Evolutionary conservation across 2,329 filamentous ascomycete species (phyloP), one percentile per base, ranked within the genome.

Genomic region (Neocucurbitaria cava): DNA sequence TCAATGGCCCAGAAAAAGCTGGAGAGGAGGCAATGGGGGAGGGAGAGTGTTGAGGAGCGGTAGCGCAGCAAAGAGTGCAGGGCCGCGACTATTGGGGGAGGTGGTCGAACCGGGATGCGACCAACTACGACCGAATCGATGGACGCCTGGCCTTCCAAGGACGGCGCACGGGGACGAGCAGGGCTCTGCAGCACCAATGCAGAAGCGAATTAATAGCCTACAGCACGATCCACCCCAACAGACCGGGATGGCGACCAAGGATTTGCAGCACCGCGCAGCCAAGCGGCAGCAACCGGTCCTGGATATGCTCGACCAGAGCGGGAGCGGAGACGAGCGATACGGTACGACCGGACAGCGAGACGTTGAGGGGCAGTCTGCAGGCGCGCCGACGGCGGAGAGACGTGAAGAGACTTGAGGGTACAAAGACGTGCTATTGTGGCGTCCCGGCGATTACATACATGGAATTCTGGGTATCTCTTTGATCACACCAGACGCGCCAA

Each of bases 21-120:
- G 64, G 65, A 59, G 64, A 62, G 57, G 52, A 62, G 59, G 56
- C 56, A 60, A 47, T 41, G 46, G 46, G 60, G 51, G 51, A 56
- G 54, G 60, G 49, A 59, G 59, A 64, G 62, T 72, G 70, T 72
- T 73, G 72, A 68, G 72, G 55, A 62, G 61, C 63, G 64, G 65
- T 69, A 66, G 69, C 64, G 68, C 65, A 65, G 56, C 58, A 58
- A 56, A 57, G 54, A 58, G 64, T 65, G 65, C 65, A 68, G 69
- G 65, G 56, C 58, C 43, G 66, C 64, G 69, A 65, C 65, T 71
- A 71, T 71, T 70, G 68, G 66, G 58, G 59, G 58, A 63, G 63
- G 60, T 54, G 54, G 56, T 52, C 51, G 61, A 49, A 58, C 69
- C 62, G 52, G 71, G 70, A 64, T 70, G 59, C 64, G 49, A 61